These are phyloP conservation scores for Calonectria montana DNA, from an alignment of 2,329 filamentous ascomycete species.

Conservation along the genomic window DNA sequence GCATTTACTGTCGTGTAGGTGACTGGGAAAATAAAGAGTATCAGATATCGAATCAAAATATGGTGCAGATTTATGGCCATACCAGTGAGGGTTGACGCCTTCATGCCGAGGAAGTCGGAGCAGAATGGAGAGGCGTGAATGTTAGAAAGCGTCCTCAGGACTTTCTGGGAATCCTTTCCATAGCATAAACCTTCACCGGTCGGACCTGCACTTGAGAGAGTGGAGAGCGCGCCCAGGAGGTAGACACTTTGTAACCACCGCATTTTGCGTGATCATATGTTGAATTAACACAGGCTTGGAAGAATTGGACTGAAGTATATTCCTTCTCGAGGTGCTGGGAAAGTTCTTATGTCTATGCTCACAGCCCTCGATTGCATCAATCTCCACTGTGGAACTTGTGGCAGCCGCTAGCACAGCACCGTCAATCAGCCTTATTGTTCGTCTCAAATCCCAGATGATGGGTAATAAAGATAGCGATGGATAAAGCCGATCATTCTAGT, in stretches of 20 bases:
- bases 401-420: no score
- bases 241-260: not conserved
- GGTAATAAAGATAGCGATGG: no score
- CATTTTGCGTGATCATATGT: not conserved
- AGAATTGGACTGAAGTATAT: no score
- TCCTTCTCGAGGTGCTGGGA: no score
- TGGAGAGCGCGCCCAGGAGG: not conserved
- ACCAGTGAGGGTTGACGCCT: not conserved
- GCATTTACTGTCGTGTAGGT: not conserved
- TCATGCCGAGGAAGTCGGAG: not conserved
- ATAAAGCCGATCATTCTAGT: no score
- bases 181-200: not conserved
- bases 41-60: not conserved
- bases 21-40: not conserved
- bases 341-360: no score
- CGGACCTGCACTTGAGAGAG: not conserved
- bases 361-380: no score
- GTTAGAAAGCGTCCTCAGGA: not conserved
- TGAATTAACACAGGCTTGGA: no score
- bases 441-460: no score
- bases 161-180: not conserved
- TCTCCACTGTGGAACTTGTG: no score
- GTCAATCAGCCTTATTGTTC: no score
- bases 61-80: not conserved
- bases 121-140: not conserved